Percentiles rank a stretch among this genome's conserved stretches.
These are phyloP conservation scores for Acanthamoeba culbertsoni DNA, from an alignment of 208 protist genomes.

Conservation along the genomic window DNA sequence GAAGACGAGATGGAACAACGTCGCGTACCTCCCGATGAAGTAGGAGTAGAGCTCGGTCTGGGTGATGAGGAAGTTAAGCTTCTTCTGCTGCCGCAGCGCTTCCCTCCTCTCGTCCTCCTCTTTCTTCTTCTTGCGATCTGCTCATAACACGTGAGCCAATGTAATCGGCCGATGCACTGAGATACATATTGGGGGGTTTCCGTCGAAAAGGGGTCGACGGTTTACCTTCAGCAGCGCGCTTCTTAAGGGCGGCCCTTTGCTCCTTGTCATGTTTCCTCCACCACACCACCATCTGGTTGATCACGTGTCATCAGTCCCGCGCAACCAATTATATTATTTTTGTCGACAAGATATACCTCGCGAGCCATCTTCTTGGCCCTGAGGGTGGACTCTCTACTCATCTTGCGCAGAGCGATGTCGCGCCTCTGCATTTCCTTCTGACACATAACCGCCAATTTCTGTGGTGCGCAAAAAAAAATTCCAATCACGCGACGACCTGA, in stretches of 20 bases:
- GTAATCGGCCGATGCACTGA: neutral
- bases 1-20: too few relatives aligned
- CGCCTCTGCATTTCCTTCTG: slow-evolving; percentile 29
- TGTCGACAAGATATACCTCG: neutral
- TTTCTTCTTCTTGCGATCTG: slow-evolving; percentile 61
- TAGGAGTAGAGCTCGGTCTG: slow-evolving; percentile 83
- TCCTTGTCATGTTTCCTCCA: slow-evolving; percentile 62
- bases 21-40: slow-evolving; percentile 78
- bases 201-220: neutral
- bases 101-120: slow-evolving; percentile 76
- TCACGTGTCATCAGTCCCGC: too few relatives aligned
- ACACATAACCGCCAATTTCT: slow-evolving; percentile 50
- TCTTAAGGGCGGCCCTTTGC: slow-evolving; percentile 53
- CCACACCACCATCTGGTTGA: slow-evolving; percentile 24
- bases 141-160: neutral
- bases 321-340: too few relatives aligned
- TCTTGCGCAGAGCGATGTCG: neutral
- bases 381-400: neutral
- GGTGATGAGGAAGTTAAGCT: slow-evolving; percentile 82
- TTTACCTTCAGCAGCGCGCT: slow-evolving; percentile 63
- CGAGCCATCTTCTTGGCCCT: slow-evolving; percentile 53
- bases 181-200: too few relatives aligned
- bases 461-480: too few relatives aligned
- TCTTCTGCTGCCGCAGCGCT: slow-evolving; percentile 76
- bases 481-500: too few relatives aligned